Conservation (phyloP, 2,329 filamentous ascomycete species). For the Sphaerulina musiva region DNA sequence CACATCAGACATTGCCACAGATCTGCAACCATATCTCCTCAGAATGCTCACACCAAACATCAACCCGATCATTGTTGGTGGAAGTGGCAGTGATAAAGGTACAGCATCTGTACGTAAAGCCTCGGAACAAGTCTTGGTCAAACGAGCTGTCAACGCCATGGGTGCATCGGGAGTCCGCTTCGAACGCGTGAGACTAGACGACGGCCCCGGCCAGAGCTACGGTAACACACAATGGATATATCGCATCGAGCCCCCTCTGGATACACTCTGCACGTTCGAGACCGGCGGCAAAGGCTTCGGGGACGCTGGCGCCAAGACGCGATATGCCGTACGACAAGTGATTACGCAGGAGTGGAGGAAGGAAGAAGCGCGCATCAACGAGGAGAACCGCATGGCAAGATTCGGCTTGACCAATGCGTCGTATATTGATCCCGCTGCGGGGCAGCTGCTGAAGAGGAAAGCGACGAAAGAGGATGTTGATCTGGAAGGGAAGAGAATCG, state of each 20-base stretch:
- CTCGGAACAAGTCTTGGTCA: constrained; percentile 72
- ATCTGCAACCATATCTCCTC: constrained; percentile 77
- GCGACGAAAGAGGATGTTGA: constrained; percentile 24
- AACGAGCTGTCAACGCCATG: constrained; percentile 72
- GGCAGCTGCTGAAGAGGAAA: constrained; percentile 5
- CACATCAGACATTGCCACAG: constrained; percentile 67
- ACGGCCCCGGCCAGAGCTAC: constrained; percentile 30
- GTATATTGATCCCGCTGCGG: constrained; percentile 9
- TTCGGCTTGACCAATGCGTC: constrained; percentile 46
- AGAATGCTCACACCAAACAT: constrained; percentile 82
- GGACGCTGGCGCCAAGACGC: constrained; percentile 57
- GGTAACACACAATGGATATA: constrained; percentile 60
- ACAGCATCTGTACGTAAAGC: constrained; percentile 80
- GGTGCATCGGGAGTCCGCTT: constrained; percentile 74
- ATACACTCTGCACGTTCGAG: constrained; percentile 68
- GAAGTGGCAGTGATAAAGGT: constrained; percentile 33
- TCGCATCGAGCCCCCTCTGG: constrained; percentile 89
- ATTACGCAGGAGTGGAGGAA: constrained; percentile 83
- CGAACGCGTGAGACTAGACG: constrained; percentile 68
- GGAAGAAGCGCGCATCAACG: constrained; percentile 60
- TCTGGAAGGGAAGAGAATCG: constrained; percentile 41
- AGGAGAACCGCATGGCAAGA: constrained; percentile 58
- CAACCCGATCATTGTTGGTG: constrained; percentile 79
- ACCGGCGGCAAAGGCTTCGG: constrained; percentile 51
- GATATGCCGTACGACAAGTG: constrained; percentile 91